These are phyloP conservation scores for Lathyrus oleraceus DNA, from an alignment of 306 rosid species.

Conservation along the genomic window DNA sequence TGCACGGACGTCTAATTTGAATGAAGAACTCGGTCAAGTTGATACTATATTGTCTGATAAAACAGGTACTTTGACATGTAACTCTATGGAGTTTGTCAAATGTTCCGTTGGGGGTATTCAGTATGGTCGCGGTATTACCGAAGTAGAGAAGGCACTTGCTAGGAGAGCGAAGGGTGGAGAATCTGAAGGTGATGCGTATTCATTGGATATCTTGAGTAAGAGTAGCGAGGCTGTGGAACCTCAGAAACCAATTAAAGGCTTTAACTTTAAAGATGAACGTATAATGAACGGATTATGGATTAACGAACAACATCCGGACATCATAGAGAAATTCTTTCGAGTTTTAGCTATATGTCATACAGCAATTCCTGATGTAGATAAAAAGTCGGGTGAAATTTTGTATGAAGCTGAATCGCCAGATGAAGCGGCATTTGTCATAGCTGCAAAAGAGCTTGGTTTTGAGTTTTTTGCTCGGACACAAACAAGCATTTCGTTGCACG, in stretches of 20 bases:
- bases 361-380: constrained; percentile 62
- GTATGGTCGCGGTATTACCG: constrained; percentile 79
- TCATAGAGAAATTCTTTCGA: constrained; percentile 64
- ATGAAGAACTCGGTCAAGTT: constrained; percentile 93
- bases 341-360: constrained; percentile 86
- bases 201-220: constrained; percentile 36
- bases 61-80: constrained; percentile 92
- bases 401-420: constrained; percentile 93
- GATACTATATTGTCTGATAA: constrained; percentile 80
- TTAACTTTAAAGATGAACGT: constrained; percentile 79
- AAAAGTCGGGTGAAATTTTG: constrained; percentile 53
- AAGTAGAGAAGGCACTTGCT: constrained; percentile 72
- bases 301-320: constrained; percentile 61
- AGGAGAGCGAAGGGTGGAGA: constrained; percentile 42
- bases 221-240: constrained; percentile 35
- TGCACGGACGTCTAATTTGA: constrained; percentile 85
- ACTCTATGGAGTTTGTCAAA: constrained; percentile 91
- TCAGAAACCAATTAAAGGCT: constrained; percentile 55
- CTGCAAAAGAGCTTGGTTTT: constrained; percentile 89
- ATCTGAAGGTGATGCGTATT: constrained; percentile 39
- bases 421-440: constrained; percentile 93
- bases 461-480: constrained; percentile 68
- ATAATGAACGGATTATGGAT: constrained; percentile 74
- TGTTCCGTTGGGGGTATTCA: constrained; percentile 74
- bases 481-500: constrained; percentile 64